Evolutionary conservation across 129 eudicot species (phyloP).

Genomic region (Kitagawia praeruptora): DNA sequence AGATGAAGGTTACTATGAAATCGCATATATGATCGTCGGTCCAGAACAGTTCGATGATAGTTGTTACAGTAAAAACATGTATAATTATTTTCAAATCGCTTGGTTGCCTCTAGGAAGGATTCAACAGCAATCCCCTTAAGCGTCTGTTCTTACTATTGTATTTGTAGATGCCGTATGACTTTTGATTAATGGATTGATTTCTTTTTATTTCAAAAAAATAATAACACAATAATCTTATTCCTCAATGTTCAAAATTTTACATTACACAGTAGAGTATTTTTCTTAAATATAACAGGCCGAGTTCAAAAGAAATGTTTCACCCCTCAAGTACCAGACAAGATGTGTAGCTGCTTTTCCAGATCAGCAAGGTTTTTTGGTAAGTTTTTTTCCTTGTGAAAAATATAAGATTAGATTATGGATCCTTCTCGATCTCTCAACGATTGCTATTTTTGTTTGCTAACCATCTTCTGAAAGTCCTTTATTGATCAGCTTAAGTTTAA

Average conservation of each 20-base stretch:
- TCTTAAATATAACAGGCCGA: slow-evolving; percentile 44
- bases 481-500: not conserved
- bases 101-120: too few relatives aligned
- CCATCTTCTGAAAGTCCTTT: not conserved
- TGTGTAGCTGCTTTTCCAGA: slow-evolving; percentile 97
- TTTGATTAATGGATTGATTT: too few relatives aligned
- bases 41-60: too few relatives aligned
- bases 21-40: too few relatives aligned
- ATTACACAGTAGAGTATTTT: not conserved
- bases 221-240: not conserved
- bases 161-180: too few relatives aligned
- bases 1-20: too few relatives aligned
- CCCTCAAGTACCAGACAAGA: slow-evolving; percentile 89
- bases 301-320: slow-evolving; percentile 72
- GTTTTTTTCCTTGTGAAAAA: slow-evolving; percentile 2
- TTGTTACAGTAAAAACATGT: too few relatives aligned
- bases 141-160: too few relatives aligned
- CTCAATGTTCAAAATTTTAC: not conserved
- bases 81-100: too few relatives aligned
- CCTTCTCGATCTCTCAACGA: not conserved
- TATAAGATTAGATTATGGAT: not conserved
- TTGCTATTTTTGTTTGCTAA: not conserved
- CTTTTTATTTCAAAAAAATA: too few relatives aligned
- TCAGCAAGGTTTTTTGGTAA: slow-evolving; percentile 90
- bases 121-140: too few relatives aligned